phyloP scores from a whole-genome alignment of 2,329 filamentous ascomycete species.

The Escovopsis sp. region DNA sequence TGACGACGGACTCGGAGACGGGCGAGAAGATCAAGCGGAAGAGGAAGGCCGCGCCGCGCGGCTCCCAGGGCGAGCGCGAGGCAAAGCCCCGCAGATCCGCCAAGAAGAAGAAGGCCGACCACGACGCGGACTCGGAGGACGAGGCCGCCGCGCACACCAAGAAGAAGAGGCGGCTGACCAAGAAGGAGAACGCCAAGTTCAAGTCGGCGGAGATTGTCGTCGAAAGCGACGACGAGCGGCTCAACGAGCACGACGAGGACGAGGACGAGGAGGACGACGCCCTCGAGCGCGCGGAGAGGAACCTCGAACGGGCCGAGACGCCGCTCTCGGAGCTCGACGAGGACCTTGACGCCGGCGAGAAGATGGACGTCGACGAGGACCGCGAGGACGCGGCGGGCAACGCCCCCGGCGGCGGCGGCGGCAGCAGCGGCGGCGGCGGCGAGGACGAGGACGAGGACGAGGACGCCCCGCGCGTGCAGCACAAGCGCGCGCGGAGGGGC shows the following conservation, averaged over 20 bases:
- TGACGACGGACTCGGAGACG: slow-evolving; percentile 69
- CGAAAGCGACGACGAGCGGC: slow-evolving; percentile 51
- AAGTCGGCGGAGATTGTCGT: slow-evolving; percentile 78
- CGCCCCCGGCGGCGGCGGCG: slow-evolving; percentile 23
- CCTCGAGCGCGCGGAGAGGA: slow-evolving; percentile 31
- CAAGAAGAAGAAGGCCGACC: slow-evolving; percentile 40
- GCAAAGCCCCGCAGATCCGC: slow-evolving; percentile 25
- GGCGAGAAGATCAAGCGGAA: slow-evolving; percentile 70
- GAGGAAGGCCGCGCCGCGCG: slow-evolving; percentile 38
- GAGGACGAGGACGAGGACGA: slow-evolving; percentile 33
- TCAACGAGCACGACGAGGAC: slow-evolving; percentile 26
- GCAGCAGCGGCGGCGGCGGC: slow-evolving; percentile 7
- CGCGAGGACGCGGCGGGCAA: slow-evolving; percentile 17
- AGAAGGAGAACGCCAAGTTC: slow-evolving; percentile 47
- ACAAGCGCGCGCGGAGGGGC: slow-evolving; percentile 34
- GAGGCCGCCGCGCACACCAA: slow-evolving; percentile 30
- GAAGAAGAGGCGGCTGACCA: slow-evolving; percentile 45
- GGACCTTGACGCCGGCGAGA: slow-evolving; percentile 24
- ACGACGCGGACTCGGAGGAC: slow-evolving; percentile 26
- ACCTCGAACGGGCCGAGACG: slow-evolving; percentile 22
- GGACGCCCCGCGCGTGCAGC: slow-evolving; percentile 23
- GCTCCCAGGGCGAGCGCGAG: slow-evolving; percentile 25
- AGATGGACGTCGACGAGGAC: slow-evolving; percentile 38
- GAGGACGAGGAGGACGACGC: slow-evolving; percentile 19
- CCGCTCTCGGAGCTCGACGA: slow-evolving; percentile 23